A percentile compares a stretch with the other conserved stretches of the same genome.
These are phyloP conservation scores for Venturia asperata DNA, from an alignment of 2,329 filamentous ascomycete genomes.

Conservation along the genomic window DNA sequence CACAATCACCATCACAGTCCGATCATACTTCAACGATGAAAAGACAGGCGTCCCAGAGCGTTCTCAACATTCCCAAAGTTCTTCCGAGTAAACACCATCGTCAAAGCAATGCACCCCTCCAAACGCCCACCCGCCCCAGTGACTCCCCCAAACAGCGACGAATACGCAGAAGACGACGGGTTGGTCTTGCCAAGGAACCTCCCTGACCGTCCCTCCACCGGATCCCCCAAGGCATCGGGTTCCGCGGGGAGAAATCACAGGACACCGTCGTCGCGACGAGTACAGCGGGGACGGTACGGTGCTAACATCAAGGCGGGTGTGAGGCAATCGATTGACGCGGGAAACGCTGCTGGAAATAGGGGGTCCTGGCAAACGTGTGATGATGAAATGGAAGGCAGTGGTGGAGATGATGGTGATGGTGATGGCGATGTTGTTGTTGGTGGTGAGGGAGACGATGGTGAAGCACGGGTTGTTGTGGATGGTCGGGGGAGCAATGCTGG, in stretches of 20 bases:
- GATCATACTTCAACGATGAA: too few relatives aligned
- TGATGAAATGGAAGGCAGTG: background rate
- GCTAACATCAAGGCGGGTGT: background rate
- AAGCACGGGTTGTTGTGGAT: background rate
- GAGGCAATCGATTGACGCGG: too few relatives aligned
- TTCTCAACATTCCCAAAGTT: too few relatives aligned
- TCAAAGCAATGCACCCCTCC: too few relatives aligned
- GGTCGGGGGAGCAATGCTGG: background rate
- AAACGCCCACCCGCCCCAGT: background rate
- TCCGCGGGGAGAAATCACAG: background rate
- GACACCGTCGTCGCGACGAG: too few relatives aligned
- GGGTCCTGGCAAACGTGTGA: background rate
- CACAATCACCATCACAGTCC: too few relatives aligned
- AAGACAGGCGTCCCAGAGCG: too few relatives aligned
- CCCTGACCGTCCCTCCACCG: background rate
- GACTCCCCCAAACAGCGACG: background rate
- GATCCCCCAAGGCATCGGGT: background rate
- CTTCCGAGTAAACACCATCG: too few relatives aligned
- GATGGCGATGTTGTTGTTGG: background rate
- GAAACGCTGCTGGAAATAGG: background rate
- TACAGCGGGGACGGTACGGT: background rate
- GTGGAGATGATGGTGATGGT: background rate
- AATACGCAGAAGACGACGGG: background rate
- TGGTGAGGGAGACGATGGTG: background rate
- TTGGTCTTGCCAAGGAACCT: too few relatives aligned